phyloP scores from a whole-genome alignment of 129 eudicot genomes.

The Lonicera japonica region DNA sequence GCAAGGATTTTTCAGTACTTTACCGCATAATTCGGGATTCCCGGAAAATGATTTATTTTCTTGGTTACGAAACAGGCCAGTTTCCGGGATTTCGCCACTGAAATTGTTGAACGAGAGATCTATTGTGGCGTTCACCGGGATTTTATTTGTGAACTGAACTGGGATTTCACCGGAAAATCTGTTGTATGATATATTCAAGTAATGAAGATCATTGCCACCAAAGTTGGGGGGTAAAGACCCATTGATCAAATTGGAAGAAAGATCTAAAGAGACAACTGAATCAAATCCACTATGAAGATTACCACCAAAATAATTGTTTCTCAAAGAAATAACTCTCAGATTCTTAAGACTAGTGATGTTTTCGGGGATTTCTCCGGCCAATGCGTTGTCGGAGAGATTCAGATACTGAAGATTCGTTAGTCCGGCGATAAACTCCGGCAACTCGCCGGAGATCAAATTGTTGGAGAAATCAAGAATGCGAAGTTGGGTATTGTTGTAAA shows the following conservation, averaged over 20 bases:
- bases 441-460: constrained; percentile 75
- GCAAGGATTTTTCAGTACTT: constrained; percentile 47
- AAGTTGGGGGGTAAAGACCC: constrained; percentile 65
- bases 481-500: constrained; percentile 46
- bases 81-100: constrained; percentile 67
- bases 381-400: constrained; percentile 57
- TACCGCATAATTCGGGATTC: constrained; percentile 66
- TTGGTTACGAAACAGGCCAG: constrained; percentile 50
- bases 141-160: constrained; percentile 32
- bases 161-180: constrained; percentile 73
- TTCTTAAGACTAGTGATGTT: constrained; percentile 37
- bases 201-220: constrained; percentile 42
- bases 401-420: constrained; percentile 36
- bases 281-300: constrained; percentile 51
- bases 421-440: constrained; percentile 40
- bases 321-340: constrained; percentile 49
- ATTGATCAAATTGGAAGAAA: constrained; percentile 64
- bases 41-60: constrained; percentile 47
- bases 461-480: constrained; percentile 60
- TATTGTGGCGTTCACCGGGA: constrained; percentile 59
- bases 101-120: constrained; percentile 80
- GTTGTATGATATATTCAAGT: constrained; percentile 65
- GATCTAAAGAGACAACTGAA: constrained; percentile 46
- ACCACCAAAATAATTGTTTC: constrained; percentile 62
- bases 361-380: constrained; percentile 57